Conservation (phyloP, 164 flowering plant genomes). For the Aristolochia fimbriata region DNA sequence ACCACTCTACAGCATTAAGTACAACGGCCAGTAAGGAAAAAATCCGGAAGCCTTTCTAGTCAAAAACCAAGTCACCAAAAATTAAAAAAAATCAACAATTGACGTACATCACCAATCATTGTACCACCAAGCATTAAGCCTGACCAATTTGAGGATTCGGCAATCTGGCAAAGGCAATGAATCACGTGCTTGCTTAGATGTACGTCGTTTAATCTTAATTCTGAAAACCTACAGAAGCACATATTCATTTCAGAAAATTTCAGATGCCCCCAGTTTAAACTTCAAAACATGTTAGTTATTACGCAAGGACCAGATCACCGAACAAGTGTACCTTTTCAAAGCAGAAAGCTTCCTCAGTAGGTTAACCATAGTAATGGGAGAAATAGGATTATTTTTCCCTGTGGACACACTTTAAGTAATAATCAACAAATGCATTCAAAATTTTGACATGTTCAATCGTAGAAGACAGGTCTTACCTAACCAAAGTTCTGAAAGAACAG, state of each 20-base stretch:
- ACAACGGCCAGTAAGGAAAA: not conserved
- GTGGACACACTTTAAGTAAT: slow-evolving; percentile 8
- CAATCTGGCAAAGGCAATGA: slow-evolving; percentile 65
- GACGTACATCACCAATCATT: slow-evolving; percentile 67
- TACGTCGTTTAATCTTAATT: slow-evolving; percentile 59
- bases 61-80: not conserved
- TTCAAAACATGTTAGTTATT: not conserved
- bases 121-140: slow-evolving; percentile 64
- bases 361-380: slow-evolving; percentile 46
- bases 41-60: not conserved
- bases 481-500: slow-evolving; percentile 58
- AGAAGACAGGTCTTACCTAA: slow-evolving; percentile 37
- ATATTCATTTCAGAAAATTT: not conserved
- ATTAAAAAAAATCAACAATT: not conserved
- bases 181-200: slow-evolving; percentile 59
- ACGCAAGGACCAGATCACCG: not conserved
- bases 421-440: not conserved
- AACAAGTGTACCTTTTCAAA: slow-evolving; percentile 42
- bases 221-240: slow-evolving; percentile 49
- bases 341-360: slow-evolving; percentile 58
- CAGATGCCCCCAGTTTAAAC: not conserved
- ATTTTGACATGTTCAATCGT: no score
- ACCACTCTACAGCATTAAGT: slow-evolving; percentile 40
- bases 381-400: slow-evolving; percentile 70
- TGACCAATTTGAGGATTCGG: slow-evolving; percentile 45